Conservation (phyloP, 495 filamentous ascomycete genomes). For the Penicillium goetzii region DNA sequence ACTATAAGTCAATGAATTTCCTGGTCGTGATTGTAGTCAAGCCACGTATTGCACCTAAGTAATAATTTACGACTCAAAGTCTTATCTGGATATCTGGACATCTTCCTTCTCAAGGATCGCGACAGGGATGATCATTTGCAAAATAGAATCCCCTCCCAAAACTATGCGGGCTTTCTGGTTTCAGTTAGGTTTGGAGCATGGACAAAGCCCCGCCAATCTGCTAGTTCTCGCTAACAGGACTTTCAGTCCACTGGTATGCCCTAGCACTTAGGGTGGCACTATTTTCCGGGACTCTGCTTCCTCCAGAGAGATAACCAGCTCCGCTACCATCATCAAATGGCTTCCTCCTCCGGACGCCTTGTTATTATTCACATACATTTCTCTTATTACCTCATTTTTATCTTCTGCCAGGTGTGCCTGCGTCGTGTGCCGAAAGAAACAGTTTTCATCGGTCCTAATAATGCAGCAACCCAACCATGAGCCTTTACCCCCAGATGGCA, state of each 20-base stretch:
- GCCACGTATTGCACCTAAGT: neutral
- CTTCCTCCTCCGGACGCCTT: neutral
- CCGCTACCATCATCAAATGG: neutral
- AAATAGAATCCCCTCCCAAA: neutral
- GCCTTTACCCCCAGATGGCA: neutral
- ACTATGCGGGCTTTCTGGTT: neutral
- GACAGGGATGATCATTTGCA: neutral
- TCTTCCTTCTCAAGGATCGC: neutral
- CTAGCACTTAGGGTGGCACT: neutral
- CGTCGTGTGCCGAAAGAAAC: conserved; percentile 1
- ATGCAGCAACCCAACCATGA: neutral
- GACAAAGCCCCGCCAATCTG: neutral
- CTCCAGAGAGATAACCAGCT: neutral
- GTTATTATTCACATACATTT: neutral
- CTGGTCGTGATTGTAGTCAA: neutral
- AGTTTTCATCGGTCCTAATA: neutral
- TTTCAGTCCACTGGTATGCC: neutral
- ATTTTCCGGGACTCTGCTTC: neutral
- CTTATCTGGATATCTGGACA: neutral
- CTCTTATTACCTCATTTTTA: neutral
- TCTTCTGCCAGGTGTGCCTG: neutral
- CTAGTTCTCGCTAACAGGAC: neutral
- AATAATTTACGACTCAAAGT: neutral
- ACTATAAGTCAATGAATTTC: neutral
- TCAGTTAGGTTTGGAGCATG: neutral